These are phyloP conservation scores for Aspergillus sp. DNA, from an alignment of 2,329 filamentous ascomycete genomes.

Conservation along the genomic window DNA sequence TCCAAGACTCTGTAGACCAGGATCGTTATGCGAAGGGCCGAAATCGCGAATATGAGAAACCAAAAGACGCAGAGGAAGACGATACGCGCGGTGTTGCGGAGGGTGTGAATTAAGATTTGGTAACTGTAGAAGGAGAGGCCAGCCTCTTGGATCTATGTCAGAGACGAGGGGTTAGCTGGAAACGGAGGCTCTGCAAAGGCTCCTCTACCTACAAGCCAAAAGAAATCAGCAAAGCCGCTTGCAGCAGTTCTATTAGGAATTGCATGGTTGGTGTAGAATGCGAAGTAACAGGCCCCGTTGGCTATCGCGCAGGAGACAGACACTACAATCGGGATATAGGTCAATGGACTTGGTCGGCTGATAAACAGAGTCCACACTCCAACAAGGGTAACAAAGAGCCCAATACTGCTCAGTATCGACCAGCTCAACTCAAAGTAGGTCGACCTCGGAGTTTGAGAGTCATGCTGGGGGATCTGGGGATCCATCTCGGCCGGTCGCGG, in stretches of 20 bases:
- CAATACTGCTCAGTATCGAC: constrained; percentile 11
- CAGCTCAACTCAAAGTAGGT: constrained; percentile 11
- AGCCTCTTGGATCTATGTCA: constrained; percentile 7
- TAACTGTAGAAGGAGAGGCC: constrained; percentile 14
- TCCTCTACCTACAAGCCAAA: constrained; percentile 7
- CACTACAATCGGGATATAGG: constrained; percentile 6
- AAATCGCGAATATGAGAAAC: not conserved
- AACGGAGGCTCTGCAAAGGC: not conserved
- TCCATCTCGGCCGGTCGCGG: not conserved
- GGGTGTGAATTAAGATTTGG: constrained; percentile 8
- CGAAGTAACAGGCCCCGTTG: constrained; percentile 10
- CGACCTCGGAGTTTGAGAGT: not conserved
- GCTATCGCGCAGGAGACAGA: constrained; percentile 9
- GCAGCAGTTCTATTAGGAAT: constrained; percentile 1
- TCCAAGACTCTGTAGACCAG: not conserved
- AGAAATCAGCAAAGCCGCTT: constrained; percentile 9
- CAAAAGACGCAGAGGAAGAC: constrained; percentile 7
- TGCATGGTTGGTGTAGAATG: constrained; percentile 9
- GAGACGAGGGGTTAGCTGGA: not conserved
- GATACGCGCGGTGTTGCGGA: not conserved
- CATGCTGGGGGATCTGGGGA: not conserved
- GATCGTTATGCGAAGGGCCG: constrained; percentile 1
- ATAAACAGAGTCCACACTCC: constrained; percentile 8
- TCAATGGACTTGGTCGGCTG: constrained; percentile 4
- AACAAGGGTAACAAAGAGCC: constrained; percentile 5